Conservation (phyloP, 2,329 filamentous ascomycete genomes). For the Teratosphaeria nubilosa region DNA sequence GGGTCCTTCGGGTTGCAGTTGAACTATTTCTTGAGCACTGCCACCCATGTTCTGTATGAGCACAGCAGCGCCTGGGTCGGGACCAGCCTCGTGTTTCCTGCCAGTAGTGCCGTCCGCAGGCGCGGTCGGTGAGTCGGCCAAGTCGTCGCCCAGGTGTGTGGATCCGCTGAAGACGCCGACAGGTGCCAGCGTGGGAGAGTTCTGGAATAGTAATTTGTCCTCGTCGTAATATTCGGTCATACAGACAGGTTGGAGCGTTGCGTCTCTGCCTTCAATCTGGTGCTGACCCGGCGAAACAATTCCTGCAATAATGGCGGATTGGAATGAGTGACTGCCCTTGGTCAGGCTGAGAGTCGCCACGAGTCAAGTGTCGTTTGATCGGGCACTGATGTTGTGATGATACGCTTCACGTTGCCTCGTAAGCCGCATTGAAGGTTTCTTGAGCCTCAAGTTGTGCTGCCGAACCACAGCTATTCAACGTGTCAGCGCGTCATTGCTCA, state of each 20-base stretch:
- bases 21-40: background rate
- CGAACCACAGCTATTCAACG: background rate
- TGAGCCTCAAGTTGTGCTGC: background rate
- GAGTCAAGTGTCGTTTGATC: background rate
- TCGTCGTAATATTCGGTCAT: background rate
- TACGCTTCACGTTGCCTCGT: background rate
- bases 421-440: background rate
- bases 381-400: background rate
- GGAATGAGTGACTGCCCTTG: background rate
- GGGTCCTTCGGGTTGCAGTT: background rate
- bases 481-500: background rate
- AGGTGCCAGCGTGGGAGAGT: background rate
- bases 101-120: background rate
- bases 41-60: conserved; percentile 1
- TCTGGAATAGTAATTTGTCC: background rate
- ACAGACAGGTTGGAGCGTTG: background rate
- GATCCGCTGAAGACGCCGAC: background rate
- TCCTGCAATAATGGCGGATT: background rate
- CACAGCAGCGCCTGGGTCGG: background rate
- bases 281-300: background rate
- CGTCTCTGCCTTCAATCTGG: background rate
- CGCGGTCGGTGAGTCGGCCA: background rate
- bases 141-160: background rate
- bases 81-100: background rate
- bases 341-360: background rate